Evolutionary conservation across 179 eudicot species (phyloP).

Genomic region (Silene vulgaris): DNA sequence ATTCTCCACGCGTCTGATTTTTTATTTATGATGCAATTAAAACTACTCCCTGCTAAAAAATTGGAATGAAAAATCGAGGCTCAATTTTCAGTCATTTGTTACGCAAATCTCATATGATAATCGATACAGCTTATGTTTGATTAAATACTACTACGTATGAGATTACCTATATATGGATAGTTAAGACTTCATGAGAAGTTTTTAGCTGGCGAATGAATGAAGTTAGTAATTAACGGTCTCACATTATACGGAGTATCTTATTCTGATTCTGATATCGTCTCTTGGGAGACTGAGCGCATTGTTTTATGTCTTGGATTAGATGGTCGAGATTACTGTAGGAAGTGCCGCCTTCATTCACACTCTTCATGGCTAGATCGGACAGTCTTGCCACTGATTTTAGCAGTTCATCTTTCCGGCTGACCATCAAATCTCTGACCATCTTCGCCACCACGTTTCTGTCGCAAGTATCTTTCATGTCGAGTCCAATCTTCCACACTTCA

Average conservation of each 20-base stretch:
- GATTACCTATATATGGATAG: too few relatives aligned
- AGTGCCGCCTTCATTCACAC: slow-evolving; percentile 26
- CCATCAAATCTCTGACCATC: slow-evolving; percentile 37
- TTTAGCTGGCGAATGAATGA: too few relatives aligned
- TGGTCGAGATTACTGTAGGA: slow-evolving; percentile 27
- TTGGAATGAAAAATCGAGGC: background rate
- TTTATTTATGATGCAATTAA: too few relatives aligned
- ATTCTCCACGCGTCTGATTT: background rate
- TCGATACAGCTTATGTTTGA: too few relatives aligned
- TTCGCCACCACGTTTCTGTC: slow-evolving; percentile 34
- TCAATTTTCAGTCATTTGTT: slow-evolving; percentile 7
- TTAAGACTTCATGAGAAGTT: too few relatives aligned
- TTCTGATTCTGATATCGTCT: too few relatives aligned
- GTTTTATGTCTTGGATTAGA: slow-evolving; percentile 29
- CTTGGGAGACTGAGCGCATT: background rate
- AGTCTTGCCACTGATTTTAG: slow-evolving; percentile 14
- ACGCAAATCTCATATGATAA: background rate
- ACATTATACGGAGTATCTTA: background rate
- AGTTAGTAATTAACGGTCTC: background rate
- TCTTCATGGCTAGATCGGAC: slow-evolving; percentile 20
- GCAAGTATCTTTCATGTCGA: slow-evolving; percentile 63
- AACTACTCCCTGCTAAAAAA: background rate
- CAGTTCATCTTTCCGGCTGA: slow-evolving; percentile 24
- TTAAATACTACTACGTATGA: too few relatives aligned
- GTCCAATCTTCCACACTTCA: slow-evolving; percentile 39